These are phyloP conservation scores for Thamnidium elegans DNA, from an alignment of 192 early-diverging fungal genomes.

Conservation along the genomic window DNA sequence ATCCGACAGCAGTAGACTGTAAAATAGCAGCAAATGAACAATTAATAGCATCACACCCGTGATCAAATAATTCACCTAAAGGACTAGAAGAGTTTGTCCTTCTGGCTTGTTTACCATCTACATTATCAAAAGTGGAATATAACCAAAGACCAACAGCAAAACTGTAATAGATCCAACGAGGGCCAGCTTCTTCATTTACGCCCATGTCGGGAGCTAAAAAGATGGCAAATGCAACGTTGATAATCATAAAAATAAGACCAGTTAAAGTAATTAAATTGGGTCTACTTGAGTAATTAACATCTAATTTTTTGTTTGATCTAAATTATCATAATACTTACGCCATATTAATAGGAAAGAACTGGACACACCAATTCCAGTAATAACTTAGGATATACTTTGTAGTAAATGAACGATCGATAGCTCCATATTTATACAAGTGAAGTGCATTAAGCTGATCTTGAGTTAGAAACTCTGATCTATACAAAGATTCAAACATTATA, in stretches of 20 bases:
- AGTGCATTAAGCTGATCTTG: constrained; percentile 51
- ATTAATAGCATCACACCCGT: constrained; percentile 56
- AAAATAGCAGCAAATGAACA: constrained; percentile 33
- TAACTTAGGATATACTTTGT: constrained; percentile 73
- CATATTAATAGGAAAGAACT: constrained; percentile 83
- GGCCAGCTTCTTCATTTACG: constrained; percentile 45
- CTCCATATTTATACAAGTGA: constrained; percentile 81
- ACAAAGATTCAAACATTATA: background rate
- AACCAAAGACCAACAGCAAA: constrained; percentile 80
- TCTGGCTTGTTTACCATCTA: constrained; percentile 94
- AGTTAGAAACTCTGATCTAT: constrained; percentile 1
- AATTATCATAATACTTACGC: constrained; percentile 51
- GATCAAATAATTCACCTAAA: constrained; percentile 94
- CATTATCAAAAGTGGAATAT: constrained; percentile 86
- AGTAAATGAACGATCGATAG: constrained; percentile 79
- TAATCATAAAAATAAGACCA: constrained; percentile 78
- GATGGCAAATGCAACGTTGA: constrained; percentile 66
- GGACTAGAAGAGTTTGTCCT: constrained; percentile 83
- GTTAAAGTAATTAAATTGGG: constrained; percentile 89
- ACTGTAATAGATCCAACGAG: constrained; percentile 78
- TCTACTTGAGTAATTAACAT: constrained; percentile 31
- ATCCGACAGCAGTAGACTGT: constrained; percentile 20
- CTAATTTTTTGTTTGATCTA: background rate
- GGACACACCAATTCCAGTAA: constrained; percentile 86
- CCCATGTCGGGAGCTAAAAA: constrained; percentile 70